Percentiles rank a stretch among this genome's conserved stretches.
Evolutionary conservation across 139 green algal species (phyloP).

Genomic region (Chlamydomonas urium): DNA sequence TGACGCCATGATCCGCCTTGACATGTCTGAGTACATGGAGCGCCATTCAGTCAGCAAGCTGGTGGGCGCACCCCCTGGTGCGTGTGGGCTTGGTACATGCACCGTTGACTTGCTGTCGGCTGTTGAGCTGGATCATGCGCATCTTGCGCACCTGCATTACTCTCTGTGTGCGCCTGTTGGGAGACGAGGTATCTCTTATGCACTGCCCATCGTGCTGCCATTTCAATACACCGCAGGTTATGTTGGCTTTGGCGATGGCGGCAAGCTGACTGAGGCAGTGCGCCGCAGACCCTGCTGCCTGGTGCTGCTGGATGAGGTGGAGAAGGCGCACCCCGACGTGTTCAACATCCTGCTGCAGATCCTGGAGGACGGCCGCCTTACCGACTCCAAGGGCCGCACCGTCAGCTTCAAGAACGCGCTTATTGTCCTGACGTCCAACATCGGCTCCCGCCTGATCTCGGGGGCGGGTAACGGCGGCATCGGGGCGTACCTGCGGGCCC

Average conservation of each 20-base stretch:
- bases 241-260: slow-evolving; percentile 94
- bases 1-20: slow-evolving; percentile 82
- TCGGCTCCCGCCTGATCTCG: slow-evolving; percentile 77
- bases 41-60: slow-evolving; percentile 81
- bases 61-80: slow-evolving; percentile 83
- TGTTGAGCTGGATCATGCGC: too few species aligned
- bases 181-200: too few species aligned
- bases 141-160: too few species aligned
- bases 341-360: slow-evolving; percentile 98
- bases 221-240: slow-evolving; percentile 70
- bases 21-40: slow-evolving; percentile 99
- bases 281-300: slow-evolving; percentile 76
- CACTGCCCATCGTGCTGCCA: too few species aligned
- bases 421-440: slow-evolving; percentile 90
- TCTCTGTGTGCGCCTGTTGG: too few species aligned
- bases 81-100: too few species aligned
- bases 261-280: slow-evolving; percentile 94
- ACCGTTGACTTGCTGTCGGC: too few species aligned
- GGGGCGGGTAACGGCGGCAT: slow-evolving; percentile 3
- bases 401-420: slow-evolving; percentile 92
- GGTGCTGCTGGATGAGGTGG: slow-evolving; percentile 96
- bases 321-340: slow-evolving; percentile 99
- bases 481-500: too few species aligned
- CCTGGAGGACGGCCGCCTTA: slow-evolving; percentile 92
- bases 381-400: slow-evolving; percentile 77